Conservation (phyloP, 306 rosid species). For the Oxytropis ochrocephala region DNA sequence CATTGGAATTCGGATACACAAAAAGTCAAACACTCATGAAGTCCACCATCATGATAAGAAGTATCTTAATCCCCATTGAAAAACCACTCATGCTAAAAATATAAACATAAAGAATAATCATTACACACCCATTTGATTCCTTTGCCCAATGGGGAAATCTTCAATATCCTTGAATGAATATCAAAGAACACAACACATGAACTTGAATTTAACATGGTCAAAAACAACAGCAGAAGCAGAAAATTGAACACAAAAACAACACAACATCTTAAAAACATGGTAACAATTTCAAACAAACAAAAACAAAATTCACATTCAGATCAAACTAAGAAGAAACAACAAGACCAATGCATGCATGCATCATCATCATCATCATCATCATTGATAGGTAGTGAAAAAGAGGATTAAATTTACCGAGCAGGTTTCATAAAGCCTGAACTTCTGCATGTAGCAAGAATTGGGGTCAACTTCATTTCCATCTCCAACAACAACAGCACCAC, state of each 20-base stretch:
- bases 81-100: not conserved
- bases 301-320: not conserved
- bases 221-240: not conserved
- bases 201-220: not conserved
- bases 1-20: constrained; percentile 3
- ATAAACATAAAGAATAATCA: not conserved
- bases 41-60: not conserved
- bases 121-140: not conserved
- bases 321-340: not conserved
- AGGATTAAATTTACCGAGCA: constrained; percentile 59
- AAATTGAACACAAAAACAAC: not conserved
- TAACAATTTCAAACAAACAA: not conserved
- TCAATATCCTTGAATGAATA: not conserved
- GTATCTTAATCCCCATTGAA: constrained; percentile 1
- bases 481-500: constrained; percentile 15
- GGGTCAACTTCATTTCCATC: constrained; percentile 40
- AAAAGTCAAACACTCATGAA: not conserved
- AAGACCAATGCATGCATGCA: constrained; percentile 16
- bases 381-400: not conserved
- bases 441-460: constrained; percentile 58
- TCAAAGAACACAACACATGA: not conserved
- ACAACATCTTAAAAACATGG: constrained; percentile 2
- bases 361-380: not conserved
- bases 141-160: not conserved
- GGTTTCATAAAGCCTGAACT: constrained; percentile 92